phyloP scores from a whole-genome alignment of 2,329 filamentous ascomycete species.

The Colletotrichum melonis region DNA sequence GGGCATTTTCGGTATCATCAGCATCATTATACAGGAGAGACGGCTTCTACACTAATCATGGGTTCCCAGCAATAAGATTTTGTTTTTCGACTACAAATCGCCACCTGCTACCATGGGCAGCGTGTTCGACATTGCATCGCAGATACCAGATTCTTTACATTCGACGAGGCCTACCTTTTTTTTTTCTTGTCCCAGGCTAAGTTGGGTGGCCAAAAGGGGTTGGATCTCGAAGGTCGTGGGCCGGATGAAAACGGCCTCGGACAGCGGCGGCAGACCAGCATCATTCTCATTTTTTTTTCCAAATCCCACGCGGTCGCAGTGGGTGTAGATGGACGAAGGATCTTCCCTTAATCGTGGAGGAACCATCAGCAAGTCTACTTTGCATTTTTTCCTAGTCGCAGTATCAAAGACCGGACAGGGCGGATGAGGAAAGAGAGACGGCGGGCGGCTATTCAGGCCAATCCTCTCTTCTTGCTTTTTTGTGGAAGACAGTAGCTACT shows the following conservation, averaged over 20 bases:
- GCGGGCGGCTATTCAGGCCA: not conserved
- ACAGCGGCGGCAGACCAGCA: constrained; percentile 3
- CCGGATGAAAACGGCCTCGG: not conserved
- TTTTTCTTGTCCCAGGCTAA: not conserved
- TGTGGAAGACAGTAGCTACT: not conserved
- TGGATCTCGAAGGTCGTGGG: constrained; percentile 1
- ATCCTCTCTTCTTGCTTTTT: not conserved
- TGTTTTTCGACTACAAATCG: constrained; percentile 21
- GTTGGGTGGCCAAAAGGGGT: not conserved
- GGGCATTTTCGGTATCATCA: constrained; percentile 11
- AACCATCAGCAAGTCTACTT: constrained; percentile 7
- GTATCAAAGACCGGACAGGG: not conserved
- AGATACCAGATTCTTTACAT: constrained; percentile 24
- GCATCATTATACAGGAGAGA: constrained; percentile 17
- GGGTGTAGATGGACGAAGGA: constrained; percentile 11
- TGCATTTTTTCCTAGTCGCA: constrained; percentile 1
- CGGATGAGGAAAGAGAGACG: not conserved
- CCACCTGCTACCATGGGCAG: constrained; percentile 35
- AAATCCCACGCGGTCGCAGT: constrained; percentile 2
- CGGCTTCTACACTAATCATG: constrained; percentile 27
- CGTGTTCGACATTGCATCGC: constrained; percentile 22
- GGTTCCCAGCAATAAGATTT: constrained; percentile 15
- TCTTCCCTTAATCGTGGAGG: not conserved
- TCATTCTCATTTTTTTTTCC: not conserved
- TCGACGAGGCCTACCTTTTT: constrained; percentile 1